Conservation (phyloP, 2,329 filamentous ascomycete species). For the Penicillium sp. region DNA sequence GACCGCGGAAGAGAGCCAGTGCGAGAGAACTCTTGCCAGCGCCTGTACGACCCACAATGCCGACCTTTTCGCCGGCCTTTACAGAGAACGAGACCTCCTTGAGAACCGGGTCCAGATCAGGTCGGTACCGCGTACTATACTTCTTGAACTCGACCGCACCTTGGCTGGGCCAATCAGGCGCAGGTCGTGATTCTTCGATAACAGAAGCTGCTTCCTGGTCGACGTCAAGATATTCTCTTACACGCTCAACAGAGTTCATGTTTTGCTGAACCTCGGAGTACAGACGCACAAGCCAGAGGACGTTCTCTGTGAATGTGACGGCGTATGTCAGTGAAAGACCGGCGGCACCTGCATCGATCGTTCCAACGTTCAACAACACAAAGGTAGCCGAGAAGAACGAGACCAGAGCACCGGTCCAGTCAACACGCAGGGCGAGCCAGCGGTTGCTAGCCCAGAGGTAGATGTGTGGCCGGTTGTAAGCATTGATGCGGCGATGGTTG, state of each 20-base stretch:
- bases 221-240: conserved; percentile 95
- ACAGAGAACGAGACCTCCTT: conserved; percentile 84
- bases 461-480: conserved; percentile 88
- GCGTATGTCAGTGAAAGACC: conserved; percentile 94
- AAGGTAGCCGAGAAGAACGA: conserved; percentile 93
- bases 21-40: conserved; percentile 96
- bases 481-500: conserved; percentile 83
- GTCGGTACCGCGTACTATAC: conserved; percentile 85
- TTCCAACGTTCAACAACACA: conserved; percentile 77
- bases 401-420: conserved; percentile 84
- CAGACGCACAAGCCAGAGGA: conserved; percentile 90
- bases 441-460: conserved; percentile 95
- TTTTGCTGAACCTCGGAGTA: conserved; percentile 97
- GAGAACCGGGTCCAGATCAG: conserved; percentile 83
- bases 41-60: conserved; percentile 91
- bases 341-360: conserved; percentile 83
- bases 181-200: conserved; percentile 73
- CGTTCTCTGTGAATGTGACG: conserved; percentile 93
- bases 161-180: conserved; percentile 76
- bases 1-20: conserved; percentile 84
- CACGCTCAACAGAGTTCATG: conserved; percentile 97
- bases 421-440: conserved; percentile 92
- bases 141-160: conserved; percentile 83
- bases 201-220: conserved; percentile 85
- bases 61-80: conserved; percentile 82